Evolutionary conservation across 768 basidiomycete genomes (phyloP).

Genomic region (Termitomyces sp.): DNA sequence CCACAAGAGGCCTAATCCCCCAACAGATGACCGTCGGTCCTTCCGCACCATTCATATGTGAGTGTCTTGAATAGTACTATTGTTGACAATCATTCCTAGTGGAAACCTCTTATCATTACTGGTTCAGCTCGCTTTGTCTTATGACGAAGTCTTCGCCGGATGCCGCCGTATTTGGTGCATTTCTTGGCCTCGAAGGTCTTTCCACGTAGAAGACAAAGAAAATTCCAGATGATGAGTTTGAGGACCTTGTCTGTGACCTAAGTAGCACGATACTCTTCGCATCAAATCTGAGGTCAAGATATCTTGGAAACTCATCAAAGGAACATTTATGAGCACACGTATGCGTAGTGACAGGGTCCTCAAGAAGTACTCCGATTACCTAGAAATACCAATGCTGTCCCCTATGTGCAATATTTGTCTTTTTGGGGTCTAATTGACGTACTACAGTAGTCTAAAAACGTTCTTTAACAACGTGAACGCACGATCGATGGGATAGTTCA

Average conservation of each 20-base stretch:
- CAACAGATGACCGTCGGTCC: constrained; percentile 42
- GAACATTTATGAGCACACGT: too few relatives aligned
- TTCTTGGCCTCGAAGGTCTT: constrained; percentile 36
- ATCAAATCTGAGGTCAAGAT: constrained; percentile 41
- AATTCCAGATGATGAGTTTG: constrained; percentile 29
- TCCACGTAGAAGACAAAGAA: constrained; percentile 49
- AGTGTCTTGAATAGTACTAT: too few relatives aligned
- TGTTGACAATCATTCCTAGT: constrained; percentile 28
- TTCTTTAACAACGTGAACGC: too few relatives aligned
- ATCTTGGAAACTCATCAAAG: constrained; percentile 37
- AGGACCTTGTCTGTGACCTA: constrained; percentile 27
- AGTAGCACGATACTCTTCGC: constrained; percentile 25
- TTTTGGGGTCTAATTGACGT: too few relatives aligned
- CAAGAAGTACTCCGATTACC: background rate
- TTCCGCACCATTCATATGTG: background rate
- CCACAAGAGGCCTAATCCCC: constrained; percentile 42
- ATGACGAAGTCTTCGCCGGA: constrained; percentile 44
- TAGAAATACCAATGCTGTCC: background rate
- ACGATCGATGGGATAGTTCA: too few relatives aligned
- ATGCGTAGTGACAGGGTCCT: too few relatives aligned
- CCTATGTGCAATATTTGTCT: background rate
- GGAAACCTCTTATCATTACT: constrained; percentile 44
- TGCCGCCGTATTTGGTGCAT: constrained; percentile 39
- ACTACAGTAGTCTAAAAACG: too few relatives aligned
- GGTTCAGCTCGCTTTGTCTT: constrained; percentile 43